Conservation (phyloP, 192 early-diverging fungal genomes). For the Funneliformis geosporum region DNA sequence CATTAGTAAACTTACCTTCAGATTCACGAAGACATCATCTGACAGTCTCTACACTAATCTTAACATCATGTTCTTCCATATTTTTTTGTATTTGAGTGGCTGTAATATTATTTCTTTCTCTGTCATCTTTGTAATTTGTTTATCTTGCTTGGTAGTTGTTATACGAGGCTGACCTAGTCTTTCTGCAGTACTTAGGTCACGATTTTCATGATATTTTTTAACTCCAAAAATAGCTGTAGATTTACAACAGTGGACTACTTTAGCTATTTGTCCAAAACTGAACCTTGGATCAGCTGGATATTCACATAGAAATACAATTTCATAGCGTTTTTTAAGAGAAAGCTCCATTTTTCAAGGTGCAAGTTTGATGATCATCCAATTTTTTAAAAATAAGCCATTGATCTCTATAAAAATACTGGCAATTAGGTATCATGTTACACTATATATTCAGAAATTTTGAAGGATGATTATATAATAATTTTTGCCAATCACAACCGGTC, state of each 20-base stretch:
- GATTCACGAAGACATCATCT: neutral
- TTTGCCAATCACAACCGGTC: no score
- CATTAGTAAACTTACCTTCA: neutral
- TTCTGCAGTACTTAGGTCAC: neutral
- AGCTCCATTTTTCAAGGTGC: neutral
- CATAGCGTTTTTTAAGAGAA: constrained; percentile 4
- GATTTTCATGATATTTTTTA: neutral
- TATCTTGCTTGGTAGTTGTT: neutral
- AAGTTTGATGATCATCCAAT: neutral
- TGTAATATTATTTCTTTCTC: neutral
- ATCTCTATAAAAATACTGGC: no score
- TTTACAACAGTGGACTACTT: neutral
- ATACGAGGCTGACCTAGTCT: neutral
- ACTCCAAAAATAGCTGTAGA: neutral
- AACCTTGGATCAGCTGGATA: neutral
- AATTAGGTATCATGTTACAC: no score
- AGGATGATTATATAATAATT: no score
- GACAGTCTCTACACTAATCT: neutral
- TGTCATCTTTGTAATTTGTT: neutral
- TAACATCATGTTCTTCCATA: neutral
- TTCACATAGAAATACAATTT: constrained; percentile 11
- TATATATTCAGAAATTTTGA: no score
- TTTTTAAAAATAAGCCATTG: no score
- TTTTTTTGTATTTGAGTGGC: constrained; percentile 2
- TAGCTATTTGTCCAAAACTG: constrained; percentile 11